A percentile compares a stretch with the other conserved stretches of the same genome.
These are phyloP conservation scores for Xylaria sp. DNA, from an alignment of 2,329 filamentous ascomycete genomes.

Conservation along the genomic window DNA sequence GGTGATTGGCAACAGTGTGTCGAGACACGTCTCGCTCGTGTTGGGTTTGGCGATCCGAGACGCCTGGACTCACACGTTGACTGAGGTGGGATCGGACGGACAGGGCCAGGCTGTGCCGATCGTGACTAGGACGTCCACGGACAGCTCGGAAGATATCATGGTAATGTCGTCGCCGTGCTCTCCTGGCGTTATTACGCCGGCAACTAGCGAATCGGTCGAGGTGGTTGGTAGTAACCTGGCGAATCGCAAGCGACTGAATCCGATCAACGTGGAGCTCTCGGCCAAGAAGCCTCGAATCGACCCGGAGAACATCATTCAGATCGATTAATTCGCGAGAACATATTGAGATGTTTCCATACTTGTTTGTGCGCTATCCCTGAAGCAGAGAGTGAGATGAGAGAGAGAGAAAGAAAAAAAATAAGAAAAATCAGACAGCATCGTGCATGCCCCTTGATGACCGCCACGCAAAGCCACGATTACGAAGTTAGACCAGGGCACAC, in stretches of 20 bases:
- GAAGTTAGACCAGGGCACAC: neutral
- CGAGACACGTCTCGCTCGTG: slow-evolving; percentile 60
- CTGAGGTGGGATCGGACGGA: slow-evolving; percentile 9
- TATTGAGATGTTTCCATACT: neutral
- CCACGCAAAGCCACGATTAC: neutral
- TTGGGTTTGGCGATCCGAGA: slow-evolving; percentile 60
- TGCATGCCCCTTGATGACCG: neutral
- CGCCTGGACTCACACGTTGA: slow-evolving; percentile 44
- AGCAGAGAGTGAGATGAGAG: no score
- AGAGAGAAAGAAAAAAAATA: no score
- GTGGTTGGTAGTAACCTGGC: slow-evolving; percentile 10
- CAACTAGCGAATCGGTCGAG: slow-evolving; percentile 21
- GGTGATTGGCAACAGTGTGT: slow-evolving; percentile 73
- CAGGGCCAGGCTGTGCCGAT: neutral
- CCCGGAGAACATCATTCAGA: neutral
- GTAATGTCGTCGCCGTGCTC: slow-evolving; percentile 5
- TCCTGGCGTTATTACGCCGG: slow-evolving; percentile 15
- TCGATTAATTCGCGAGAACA: neutral
- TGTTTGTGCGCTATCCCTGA: neutral
- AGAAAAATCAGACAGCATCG: neutral
- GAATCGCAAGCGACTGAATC: slow-evolving; percentile 17
- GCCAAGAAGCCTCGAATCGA: slow-evolving; percentile 14
- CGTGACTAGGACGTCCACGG: neutral
- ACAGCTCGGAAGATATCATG: slow-evolving; percentile 5
- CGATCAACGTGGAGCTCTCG: slow-evolving; percentile 15